Evolutionary conservation across 2,329 filamentous ascomycete genomes (phyloP).

Genomic region (Verticillium isaacii): DNA sequence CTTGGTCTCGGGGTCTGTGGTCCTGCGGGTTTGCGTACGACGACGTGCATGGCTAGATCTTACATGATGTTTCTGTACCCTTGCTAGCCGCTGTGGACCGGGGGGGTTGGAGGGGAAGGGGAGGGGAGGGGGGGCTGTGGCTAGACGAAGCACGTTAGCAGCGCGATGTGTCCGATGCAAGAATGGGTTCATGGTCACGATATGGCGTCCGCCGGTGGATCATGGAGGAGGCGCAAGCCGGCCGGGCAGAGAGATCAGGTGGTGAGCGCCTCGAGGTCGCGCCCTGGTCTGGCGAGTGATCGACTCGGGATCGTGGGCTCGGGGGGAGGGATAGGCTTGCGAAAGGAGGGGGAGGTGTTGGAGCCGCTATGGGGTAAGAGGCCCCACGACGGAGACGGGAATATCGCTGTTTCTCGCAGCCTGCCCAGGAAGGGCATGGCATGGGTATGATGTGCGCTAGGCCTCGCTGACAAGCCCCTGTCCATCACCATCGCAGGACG

Average conservation of each 20-base stretch:
- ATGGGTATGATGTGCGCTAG: background rate
- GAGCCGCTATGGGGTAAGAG: background rate
- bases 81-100: background rate
- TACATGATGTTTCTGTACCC: background rate
- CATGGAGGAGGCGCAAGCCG: background rate
- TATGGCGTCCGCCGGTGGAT: background rate
- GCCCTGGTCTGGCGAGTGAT: background rate
- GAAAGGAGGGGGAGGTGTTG: background rate
- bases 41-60: background rate
- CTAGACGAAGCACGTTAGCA: background rate
- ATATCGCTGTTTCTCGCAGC: background rate
- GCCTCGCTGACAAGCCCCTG: background rate
- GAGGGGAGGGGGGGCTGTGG: background rate
- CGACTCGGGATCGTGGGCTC: background rate
- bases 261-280: background rate
- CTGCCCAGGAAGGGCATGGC: background rate
- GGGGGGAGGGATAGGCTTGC: background rate
- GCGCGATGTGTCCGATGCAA: background rate
- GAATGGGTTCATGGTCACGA: background rate
- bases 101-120: background rate
- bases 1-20: background rate
- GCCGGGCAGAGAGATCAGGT: background rate
- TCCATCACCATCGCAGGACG: background rate
- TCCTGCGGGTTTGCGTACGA: background rate
- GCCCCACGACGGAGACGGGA: background rate